phyloP scores from a whole-genome alignment of 2,329 filamentous ascomycete genomes.

The Clonostachys rhizophaga region DNA sequence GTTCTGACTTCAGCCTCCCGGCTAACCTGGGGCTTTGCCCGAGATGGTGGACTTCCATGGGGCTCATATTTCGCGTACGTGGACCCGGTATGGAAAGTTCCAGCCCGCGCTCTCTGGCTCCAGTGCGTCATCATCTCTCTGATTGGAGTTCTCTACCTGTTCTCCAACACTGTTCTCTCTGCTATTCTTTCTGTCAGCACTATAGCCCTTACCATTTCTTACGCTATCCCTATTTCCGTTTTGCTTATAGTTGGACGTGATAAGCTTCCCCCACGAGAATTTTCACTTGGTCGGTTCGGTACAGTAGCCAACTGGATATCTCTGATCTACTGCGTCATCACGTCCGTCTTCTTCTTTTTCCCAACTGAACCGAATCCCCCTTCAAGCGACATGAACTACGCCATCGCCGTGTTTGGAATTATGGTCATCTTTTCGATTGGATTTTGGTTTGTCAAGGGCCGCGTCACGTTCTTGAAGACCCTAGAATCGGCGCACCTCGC shows the following conservation, averaged over 20 bases:
- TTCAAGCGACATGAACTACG: constrained; percentile 50
- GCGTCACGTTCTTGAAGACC: constrained; percentile 18
- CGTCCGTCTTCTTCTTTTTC: constrained; percentile 52
- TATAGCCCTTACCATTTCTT: constrained; percentile 48
- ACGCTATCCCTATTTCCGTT: constrained; percentile 40
- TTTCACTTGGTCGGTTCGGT: constrained; percentile 39
- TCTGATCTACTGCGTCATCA: constrained; percentile 44
- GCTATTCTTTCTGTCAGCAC: constrained; percentile 52
- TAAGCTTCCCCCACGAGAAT: constrained; percentile 39
- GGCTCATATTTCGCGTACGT: constrained; percentile 35
- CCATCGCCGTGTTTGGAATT: constrained; percentile 50
- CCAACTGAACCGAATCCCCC: constrained; percentile 37
- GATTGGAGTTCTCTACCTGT: constrained; percentile 51
- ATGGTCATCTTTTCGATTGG: constrained; percentile 43
- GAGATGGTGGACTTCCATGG: constrained; percentile 43
- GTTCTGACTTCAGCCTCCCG: constrained; percentile 46
- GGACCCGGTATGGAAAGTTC: constrained; percentile 44
- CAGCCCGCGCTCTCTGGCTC: constrained; percentile 44
- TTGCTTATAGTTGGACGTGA: constrained; percentile 46
- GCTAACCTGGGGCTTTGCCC: constrained; percentile 49
- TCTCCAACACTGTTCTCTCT: constrained; percentile 45
- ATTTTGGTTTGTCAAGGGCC: constrained; percentile 46
- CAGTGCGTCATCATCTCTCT: constrained; percentile 36
- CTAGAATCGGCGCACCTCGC: neutral
- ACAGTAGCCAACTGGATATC: constrained; percentile 39